Evolutionary conservation across 2,329 filamentous ascomycete genomes (phyloP).

Genomic region (Aspergillus sp.): DNA sequence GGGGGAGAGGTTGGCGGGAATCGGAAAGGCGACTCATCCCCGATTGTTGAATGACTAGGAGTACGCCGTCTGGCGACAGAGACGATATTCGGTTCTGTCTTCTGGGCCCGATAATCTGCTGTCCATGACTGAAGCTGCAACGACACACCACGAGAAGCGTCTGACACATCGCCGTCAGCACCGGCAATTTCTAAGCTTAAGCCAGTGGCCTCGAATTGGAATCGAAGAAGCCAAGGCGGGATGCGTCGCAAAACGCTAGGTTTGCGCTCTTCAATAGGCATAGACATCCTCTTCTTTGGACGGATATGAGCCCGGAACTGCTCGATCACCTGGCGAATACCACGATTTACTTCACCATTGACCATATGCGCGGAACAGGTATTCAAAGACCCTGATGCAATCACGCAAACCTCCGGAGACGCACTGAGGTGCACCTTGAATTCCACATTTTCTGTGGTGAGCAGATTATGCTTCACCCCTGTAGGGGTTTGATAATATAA

Average conservation of each 20-base stretch:
- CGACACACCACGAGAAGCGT: constrained; percentile 71
- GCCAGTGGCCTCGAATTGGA: constrained; percentile 77
- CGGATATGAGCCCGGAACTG: constrained; percentile 68
- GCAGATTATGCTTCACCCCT: constrained; percentile 73
- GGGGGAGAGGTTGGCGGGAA: constrained; percentile 45
- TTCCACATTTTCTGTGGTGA: constrained; percentile 82
- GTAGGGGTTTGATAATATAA: constrained; percentile 89
- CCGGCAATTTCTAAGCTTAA: constrained; percentile 88
- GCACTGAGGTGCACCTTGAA: constrained; percentile 78
- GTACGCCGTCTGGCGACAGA: constrained; percentile 58
- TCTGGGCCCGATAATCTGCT: constrained; percentile 79
- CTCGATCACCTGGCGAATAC: constrained; percentile 79
- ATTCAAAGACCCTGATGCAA: constrained; percentile 69
- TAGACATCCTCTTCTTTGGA: constrained; percentile 48
- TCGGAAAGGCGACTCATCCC: constrained; percentile 54
- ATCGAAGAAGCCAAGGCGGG: constrained; percentile 75
- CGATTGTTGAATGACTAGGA: constrained; percentile 59
- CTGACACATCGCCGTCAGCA: constrained; percentile 72
- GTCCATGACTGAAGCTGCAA: constrained; percentile 82
- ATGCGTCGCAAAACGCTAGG: constrained; percentile 67
- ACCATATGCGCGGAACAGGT: constrained; percentile 86
- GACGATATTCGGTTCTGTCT: constrained; percentile 49
- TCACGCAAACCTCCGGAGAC: constrained; percentile 74
- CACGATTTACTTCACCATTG: constrained; percentile 83
- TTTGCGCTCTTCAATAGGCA: constrained; percentile 44